Conservation (phyloP, 345 rosid species). For the Odontarrhena argentea region DNA sequence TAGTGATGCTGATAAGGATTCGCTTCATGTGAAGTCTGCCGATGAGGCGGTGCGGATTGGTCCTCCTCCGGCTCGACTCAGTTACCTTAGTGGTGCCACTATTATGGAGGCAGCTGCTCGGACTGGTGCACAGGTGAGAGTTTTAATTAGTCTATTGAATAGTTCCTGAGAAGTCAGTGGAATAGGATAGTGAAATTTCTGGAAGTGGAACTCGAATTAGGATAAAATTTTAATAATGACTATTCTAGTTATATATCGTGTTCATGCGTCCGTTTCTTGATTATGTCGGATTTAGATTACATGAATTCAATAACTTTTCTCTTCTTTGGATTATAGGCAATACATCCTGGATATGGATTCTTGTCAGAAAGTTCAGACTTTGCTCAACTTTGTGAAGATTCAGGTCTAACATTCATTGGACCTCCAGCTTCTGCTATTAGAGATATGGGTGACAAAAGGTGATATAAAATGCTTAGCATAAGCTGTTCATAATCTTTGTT, state of each 20-base stretch:
- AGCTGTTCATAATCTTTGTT: not conserved
- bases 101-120: constrained; percentile 79
- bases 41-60: constrained; percentile 82
- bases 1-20: constrained; percentile 78
- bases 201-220: constrained; percentile 5
- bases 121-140: constrained; percentile 74
- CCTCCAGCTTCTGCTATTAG: constrained; percentile 92
- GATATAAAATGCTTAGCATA: not conserved
- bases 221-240: not conserved
- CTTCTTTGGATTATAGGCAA: constrained; percentile 49
- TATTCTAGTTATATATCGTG: not conserved
- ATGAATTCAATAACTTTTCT: not conserved
- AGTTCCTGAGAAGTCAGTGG: not conserved
- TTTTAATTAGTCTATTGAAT: constrained; percentile 1
- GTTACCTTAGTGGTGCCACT: constrained; percentile 63
- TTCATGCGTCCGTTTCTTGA: not conserved
- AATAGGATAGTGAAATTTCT: not conserved
- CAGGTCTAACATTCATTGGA: constrained; percentile 78
- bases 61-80: constrained; percentile 83
- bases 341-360: constrained; percentile 94
- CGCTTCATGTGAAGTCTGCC: constrained; percentile 89
- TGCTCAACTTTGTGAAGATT: constrained; percentile 80
- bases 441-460: constrained; percentile 99
- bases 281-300: constrained; percentile 8
- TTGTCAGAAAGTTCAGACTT: constrained; percentile 85